phyloP scores from a whole-genome alignment of 306 rosid genomes.

The Pterocarpus santalinus region DNA sequence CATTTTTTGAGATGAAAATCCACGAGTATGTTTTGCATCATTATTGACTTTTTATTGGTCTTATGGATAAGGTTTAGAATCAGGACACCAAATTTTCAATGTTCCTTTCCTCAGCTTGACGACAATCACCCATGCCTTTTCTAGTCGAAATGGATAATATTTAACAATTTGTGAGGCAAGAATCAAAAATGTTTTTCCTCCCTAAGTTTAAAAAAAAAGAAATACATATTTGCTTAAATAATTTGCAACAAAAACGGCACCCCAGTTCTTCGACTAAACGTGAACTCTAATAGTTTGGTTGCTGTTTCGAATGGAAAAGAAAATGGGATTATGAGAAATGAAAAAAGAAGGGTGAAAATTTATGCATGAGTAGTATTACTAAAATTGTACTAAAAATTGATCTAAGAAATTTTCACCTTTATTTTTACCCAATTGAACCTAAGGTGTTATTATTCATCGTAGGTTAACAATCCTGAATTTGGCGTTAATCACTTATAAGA shows the following conservation, averaged over 20 bases:
- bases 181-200: not conserved
- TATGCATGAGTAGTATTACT: too few species aligned
- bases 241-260: not conserved
- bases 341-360: not conserved
- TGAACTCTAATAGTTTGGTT: not conserved
- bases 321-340: not conserved
- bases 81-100: not conserved
- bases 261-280: not conserved
- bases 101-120: not conserved
- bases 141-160: not conserved
- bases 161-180: not conserved
- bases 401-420: not conserved
- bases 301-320: not conserved
- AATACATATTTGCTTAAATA: not conserved
- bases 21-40: slow-evolving; percentile 10
- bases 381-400: too few species aligned
- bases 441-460: too few species aligned
- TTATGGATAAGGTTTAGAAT: slow-evolving; percentile 50
- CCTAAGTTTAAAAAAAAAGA: not conserved
- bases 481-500: too few species aligned
- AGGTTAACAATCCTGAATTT: too few species aligned
- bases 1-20: not conserved
- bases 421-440: not conserved
- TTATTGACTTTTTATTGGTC: slow-evolving; percentile 15
- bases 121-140: slow-evolving; percentile 21